These are phyloP conservation scores for Quercus robur DNA, from an alignment of 306 rosid species.

Conservation along the genomic window DNA sequence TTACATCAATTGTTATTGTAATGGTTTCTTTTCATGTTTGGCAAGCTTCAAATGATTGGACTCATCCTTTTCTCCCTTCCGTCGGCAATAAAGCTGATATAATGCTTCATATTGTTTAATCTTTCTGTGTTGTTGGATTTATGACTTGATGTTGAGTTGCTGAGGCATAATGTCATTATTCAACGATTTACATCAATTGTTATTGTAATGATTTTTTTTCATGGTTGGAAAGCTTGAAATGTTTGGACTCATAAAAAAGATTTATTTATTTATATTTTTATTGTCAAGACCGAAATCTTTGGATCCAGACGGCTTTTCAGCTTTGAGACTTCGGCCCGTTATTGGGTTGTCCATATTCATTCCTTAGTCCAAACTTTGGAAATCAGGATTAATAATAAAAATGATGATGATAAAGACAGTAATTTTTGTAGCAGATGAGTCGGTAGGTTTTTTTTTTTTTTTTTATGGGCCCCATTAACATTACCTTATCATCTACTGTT, in stretches of 20 bases:
- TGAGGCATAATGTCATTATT: not conserved
- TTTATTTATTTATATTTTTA: not conserved
- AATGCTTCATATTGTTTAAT: not conserved
- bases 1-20: not conserved
- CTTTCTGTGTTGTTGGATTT: constrained; percentile 1
- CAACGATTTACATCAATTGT: not conserved
- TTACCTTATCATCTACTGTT: no score
- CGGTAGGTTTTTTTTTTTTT: no score
- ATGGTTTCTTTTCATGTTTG: not conserved
- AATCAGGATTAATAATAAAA: no score
- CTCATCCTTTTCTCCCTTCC: not conserved
- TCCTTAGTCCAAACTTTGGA: not conserved
- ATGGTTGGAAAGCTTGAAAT: not conserved
- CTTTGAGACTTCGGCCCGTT: not conserved
- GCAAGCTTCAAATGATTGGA: not conserved
- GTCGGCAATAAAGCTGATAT: constrained; percentile 2
- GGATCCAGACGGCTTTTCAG: not conserved
- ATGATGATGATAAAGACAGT: no score
- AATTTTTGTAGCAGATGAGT: no score
- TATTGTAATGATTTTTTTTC: not conserved
- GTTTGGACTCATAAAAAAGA: not conserved
- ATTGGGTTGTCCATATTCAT: not conserved
- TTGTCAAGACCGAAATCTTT: not conserved
- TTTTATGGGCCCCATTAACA: no score
- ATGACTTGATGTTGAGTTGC: not conserved